phyloP scores from a whole-genome alignment of 768 basidiomycete species.

The Phlebiopsis gigantea region DNA sequence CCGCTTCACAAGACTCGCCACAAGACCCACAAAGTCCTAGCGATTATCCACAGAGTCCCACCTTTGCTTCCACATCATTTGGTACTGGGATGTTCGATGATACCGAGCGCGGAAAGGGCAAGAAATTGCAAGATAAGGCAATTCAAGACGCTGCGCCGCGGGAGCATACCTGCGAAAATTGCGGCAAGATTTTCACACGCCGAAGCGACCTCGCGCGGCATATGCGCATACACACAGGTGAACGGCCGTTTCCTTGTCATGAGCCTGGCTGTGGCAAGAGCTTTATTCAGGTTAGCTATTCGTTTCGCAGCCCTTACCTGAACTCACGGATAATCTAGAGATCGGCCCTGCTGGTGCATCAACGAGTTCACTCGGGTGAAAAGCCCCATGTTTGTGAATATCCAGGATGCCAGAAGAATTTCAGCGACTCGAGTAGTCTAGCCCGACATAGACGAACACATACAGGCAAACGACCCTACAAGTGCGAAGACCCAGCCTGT shows the following conservation, averaged over 20 bases:
- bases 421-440: conserved; percentile 87
- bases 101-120: conserved; percentile 22
- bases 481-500: conserved; percentile 76
- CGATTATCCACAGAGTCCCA: conserved; percentile 12
- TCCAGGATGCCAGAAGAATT: conserved; percentile 80
- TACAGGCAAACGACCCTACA: conserved; percentile 82
- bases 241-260: conserved; percentile 76
- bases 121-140: conserved; percentile 25
- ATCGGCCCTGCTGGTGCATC: conserved; percentile 85
- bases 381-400: conserved; percentile 91
- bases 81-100: conserved; percentile 19
- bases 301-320: neutral
- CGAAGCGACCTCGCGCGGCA: conserved; percentile 82
- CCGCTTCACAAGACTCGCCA: conserved; percentile 1
- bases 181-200: conserved; percentile 77
- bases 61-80: conserved; percentile 19
- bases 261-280: conserved; percentile 78
- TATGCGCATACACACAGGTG: conserved; percentile 87
- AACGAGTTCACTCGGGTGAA: conserved; percentile 88
- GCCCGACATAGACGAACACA: conserved; percentile 89
- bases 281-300: conserved; percentile 73
- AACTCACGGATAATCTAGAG: conserved; percentile 40
- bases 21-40: neutral
- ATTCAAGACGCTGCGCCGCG: conserved; percentile 40
- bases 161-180: conserved; percentile 66